phyloP scores from a whole-genome alignment of 2,329 filamentous ascomycete genomes.

The Fusarium luffae region DNA sequence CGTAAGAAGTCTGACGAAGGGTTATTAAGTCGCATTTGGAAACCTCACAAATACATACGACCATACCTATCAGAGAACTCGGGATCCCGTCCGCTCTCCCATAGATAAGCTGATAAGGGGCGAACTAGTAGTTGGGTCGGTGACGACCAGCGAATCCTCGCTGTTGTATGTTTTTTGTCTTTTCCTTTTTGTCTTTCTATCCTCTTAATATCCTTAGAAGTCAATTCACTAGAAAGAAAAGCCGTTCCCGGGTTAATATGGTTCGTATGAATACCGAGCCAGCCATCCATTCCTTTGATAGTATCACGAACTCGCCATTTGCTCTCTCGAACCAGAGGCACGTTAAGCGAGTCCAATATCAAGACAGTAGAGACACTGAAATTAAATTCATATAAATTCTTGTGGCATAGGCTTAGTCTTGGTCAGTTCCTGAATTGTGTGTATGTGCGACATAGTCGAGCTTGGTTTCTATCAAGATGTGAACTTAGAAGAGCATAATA shows the following conservation, averaged over 20 bases:
- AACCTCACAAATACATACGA: no score
- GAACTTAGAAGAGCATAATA: no score
- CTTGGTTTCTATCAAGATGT: no score
- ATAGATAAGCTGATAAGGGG: slow-evolving; percentile 33
- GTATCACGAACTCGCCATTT: slow-evolving; percentile 43
- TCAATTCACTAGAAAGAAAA: not conserved
- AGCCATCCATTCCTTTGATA: slow-evolving; percentile 38
- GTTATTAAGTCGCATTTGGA: no score
- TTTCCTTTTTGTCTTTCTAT: not conserved
- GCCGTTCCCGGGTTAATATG: not conserved
- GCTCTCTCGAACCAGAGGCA: slow-evolving; percentile 51
- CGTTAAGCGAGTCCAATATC: slow-evolving; percentile 57
- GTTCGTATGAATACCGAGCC: slow-evolving; percentile 6
- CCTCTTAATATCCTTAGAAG: rapidly evolving
- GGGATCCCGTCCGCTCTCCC: slow-evolving; percentile 26
- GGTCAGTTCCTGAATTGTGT: no score
- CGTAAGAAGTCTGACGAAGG: no score
- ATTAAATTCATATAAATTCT: no score
- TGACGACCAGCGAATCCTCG: slow-evolving; percentile 36
- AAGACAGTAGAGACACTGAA: slow-evolving; percentile 49
- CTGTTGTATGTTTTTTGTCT: slow-evolving; percentile 27
- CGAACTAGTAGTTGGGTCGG: slow-evolving; percentile 27
- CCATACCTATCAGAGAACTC: no score
- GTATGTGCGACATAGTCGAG: no score
- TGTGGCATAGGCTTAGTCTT: no score